phyloP scores from a whole-genome alignment of 805 yeast genomes.

The Cyberlindnera euphorbiiphila region DNA sequence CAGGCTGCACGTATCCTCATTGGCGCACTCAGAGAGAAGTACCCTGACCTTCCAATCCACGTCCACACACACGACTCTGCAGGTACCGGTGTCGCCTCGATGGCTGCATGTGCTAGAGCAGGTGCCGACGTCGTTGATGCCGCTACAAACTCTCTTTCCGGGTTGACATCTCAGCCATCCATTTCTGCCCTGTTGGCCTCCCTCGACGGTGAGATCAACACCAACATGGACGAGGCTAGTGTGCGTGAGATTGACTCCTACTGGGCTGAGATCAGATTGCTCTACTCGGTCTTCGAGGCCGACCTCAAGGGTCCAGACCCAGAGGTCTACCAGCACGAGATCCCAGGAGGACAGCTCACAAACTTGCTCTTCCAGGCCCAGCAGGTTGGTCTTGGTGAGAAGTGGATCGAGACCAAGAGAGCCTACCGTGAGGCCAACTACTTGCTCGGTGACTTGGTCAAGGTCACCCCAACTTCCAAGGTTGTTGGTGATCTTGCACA shows the following conservation, averaged over 20 bases:
- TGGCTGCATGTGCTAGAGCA: slow-evolving; percentile 89
- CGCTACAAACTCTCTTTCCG: slow-evolving; percentile 96
- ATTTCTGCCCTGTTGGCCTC: slow-evolving; percentile 91
- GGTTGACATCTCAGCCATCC: slow-evolving; percentile 97
- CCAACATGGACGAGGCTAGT: slow-evolving; percentile 61
- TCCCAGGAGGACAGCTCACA: slow-evolving; percentile 99
- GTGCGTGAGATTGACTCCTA: slow-evolving; percentile 86
- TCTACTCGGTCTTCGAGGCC: slow-evolving; percentile 96
- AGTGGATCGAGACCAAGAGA: slow-evolving; percentile 94
- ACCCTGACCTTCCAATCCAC: slow-evolving; percentile 94
- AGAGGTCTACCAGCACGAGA: slow-evolving; percentile 96
- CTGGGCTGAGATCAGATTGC: slow-evolving; percentile 98
- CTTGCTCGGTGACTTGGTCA: slow-evolving; percentile 92
- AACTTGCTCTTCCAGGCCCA: slow-evolving; percentile 98
- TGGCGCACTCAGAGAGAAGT: slow-evolving; percentile 74
- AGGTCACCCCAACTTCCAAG: slow-evolving; percentile 99
- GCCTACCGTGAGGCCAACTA: slow-evolving; percentile 90
- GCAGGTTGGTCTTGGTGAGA: slow-evolving; percentile 95
- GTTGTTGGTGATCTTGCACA: slow-evolving; percentile 99
- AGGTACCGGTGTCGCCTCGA: slow-evolving; percentile 97
- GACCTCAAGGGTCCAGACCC: slow-evolving; percentile 99
- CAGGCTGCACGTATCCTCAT: slow-evolving; percentile 82
- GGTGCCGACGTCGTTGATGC: slow-evolving; percentile 99
- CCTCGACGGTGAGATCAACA: slow-evolving; percentile 77
- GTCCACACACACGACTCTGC: slow-evolving; percentile 99